Evolutionary conservation across 208 protist genomes (phyloP).

Genomic region (Tritrichomonas foetus): DNA sequence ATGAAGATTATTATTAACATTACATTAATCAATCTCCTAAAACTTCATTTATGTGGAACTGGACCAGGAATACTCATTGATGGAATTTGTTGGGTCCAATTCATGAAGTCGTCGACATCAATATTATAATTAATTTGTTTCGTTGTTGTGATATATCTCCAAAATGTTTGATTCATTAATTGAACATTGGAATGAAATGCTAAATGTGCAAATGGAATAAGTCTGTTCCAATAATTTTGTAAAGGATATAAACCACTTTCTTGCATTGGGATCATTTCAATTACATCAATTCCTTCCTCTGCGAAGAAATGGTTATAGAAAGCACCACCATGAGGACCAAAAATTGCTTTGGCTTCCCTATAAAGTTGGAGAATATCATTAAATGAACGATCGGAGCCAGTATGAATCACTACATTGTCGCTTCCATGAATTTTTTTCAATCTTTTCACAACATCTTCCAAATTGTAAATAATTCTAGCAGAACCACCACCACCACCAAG

Average conservation of each 20-base stretch:
- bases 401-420: not conserved
- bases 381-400: not conserved
- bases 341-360: not conserved
- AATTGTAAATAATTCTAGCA: not conserved
- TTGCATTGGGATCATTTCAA: not conserved
- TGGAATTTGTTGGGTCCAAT: not conserved
- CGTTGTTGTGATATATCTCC: not conserved
- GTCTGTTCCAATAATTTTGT: not conserved
- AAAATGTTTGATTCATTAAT: not conserved
- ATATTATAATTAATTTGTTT: not conserved
- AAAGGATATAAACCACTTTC: not conserved
- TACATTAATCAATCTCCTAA: no score
- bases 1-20: no score
- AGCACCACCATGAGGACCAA: not conserved
- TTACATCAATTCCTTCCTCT: not conserved
- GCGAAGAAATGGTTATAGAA: conserved; percentile 20
- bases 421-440: not conserved
- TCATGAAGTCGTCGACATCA: not conserved
- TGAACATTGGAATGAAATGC: not conserved
- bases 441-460: not conserved
- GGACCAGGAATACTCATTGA: not conserved
- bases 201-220: not conserved
- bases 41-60: no score
- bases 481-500: not conserved
- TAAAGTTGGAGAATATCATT: not conserved